Conservation (phyloP, 2,329 filamentous ascomycete genomes). For the Phaeosphaeria sp. region DNA sequence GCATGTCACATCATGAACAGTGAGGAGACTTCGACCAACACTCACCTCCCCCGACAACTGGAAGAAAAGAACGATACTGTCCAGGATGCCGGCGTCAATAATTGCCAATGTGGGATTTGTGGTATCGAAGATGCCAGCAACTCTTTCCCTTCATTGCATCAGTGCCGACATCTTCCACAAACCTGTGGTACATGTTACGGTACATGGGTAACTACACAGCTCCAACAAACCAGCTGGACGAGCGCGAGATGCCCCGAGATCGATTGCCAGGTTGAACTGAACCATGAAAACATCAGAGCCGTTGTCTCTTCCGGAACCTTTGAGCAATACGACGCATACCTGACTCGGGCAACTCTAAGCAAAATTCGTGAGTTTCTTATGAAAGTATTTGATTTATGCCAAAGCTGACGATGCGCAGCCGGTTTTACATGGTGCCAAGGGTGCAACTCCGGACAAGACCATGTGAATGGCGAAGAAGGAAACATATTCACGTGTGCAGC, state of each 20-base stretch:
- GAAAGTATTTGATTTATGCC: background rate
- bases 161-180: slow-evolving; percentile 43
- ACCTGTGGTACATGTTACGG: slow-evolving; percentile 48
- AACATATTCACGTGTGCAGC: slow-evolving; percentile 54
- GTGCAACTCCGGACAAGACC: slow-evolving; percentile 62
- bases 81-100: slow-evolving; percentile 7
- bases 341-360: slow-evolving; percentile 54
- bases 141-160: slow-evolving; percentile 26
- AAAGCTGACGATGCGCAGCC: slow-evolving; percentile 10
- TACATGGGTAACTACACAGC: slow-evolving; percentile 48
- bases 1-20: too few relatives aligned
- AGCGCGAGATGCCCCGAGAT: slow-evolving; percentile 57
- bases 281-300: slow-evolving; percentile 54
- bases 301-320: slow-evolving; percentile 26
- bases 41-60: slow-evolving; percentile 10
- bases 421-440: slow-evolving; percentile 64
- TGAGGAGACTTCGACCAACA: slow-evolving; percentile 1
- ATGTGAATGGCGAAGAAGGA: slow-evolving; percentile 54
- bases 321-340: slow-evolving; percentile 49
- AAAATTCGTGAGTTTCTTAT: slow-evolving; percentile 33
- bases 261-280: slow-evolving; percentile 56
- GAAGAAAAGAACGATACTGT: slow-evolving; percentile 1
- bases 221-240: slow-evolving; percentile 51
- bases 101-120: slow-evolving; percentile 28
- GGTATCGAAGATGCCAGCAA: slow-evolving; percentile 13